Conservation (phyloP, 2,329 filamentous ascomycete species). For the Pyrenochaeta sp. region DNA sequence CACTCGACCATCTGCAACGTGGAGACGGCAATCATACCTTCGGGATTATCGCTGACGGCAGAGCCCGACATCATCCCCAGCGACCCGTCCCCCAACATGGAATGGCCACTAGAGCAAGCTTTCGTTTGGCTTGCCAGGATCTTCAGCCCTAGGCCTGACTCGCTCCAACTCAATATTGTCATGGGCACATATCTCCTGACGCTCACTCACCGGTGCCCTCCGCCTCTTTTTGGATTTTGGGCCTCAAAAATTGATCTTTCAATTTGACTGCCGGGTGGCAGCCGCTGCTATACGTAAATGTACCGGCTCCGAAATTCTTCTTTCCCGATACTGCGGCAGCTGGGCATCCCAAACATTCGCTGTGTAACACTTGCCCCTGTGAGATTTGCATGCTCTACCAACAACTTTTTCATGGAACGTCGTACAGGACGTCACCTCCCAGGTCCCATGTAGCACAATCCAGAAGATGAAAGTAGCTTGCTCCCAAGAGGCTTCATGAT, state of each 20-base stretch:
- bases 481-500: not conserved
- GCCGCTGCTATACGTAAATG: not conserved
- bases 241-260: not conserved
- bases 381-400: not conserved
- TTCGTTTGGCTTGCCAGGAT: constrained; percentile 7
- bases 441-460: not conserved
- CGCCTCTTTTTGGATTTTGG: not conserved
- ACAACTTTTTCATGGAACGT: not conserved
- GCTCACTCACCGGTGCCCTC: not conserved
- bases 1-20: constrained; percentile 9
- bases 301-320: not conserved
- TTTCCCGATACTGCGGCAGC: constrained; percentile 3
- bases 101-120: constrained; percentile 9
- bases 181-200: constrained; percentile 1
- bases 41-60: constrained; percentile 11
- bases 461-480: too few species aligned
- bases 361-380: not conserved
- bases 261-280: not conserved
- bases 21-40: constrained; percentile 3
- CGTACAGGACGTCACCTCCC: not conserved
- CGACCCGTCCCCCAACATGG: constrained; percentile 1
- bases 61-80: constrained; percentile 13
- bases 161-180: constrained; percentile 5
- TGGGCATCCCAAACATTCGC: not conserved
- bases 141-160: constrained; percentile 10